Conservation (phyloP, 75 land plant genomes). For the Sequoia sempervirens region DNA sequence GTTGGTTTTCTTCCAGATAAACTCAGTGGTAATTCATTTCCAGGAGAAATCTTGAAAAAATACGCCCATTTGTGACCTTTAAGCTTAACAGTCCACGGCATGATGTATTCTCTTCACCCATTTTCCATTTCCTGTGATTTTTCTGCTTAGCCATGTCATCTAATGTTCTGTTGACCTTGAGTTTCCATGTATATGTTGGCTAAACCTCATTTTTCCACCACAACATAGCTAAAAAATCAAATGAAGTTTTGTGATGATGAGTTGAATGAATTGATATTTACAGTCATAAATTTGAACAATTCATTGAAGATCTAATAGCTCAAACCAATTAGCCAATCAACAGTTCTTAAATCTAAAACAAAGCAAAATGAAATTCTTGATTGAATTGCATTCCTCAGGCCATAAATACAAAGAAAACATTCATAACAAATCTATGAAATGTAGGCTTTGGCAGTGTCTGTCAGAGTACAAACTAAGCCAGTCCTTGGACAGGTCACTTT, state of each 20-base stretch:
- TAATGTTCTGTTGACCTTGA: not conserved
- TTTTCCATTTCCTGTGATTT: too few species aligned
- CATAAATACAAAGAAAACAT: not conserved
- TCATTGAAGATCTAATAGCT: not conserved
- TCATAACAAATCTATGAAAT: constrained; percentile 46
- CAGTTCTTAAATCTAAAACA: not conserved
- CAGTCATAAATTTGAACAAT: not conserved
- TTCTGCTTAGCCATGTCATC: not conserved
- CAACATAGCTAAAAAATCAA: not conserved
- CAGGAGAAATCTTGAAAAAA: too few species aligned
- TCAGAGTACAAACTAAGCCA: constrained; percentile 63
- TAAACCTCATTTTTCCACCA: not conserved
- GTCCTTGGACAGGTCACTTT: constrained; percentile 92
- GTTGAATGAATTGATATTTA: not conserved
- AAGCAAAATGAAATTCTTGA: not conserved
- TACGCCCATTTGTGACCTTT: too few species aligned
- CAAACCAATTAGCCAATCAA: not conserved
- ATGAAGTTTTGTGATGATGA: not conserved
- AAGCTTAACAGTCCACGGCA: too few species aligned
- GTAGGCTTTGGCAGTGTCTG: constrained; percentile 76
- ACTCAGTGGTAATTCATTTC: too few species aligned
- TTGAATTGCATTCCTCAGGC: not conserved
- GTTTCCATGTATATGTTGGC: not conserved
- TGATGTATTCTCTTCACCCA: too few species aligned
- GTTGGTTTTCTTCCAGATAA: too few species aligned